Percentiles rank a stretch among this genome's conserved stretches.
Evolutionary conservation across 345 rosid genomes (phyloP).

Genomic region (Populus tremula): DNA sequence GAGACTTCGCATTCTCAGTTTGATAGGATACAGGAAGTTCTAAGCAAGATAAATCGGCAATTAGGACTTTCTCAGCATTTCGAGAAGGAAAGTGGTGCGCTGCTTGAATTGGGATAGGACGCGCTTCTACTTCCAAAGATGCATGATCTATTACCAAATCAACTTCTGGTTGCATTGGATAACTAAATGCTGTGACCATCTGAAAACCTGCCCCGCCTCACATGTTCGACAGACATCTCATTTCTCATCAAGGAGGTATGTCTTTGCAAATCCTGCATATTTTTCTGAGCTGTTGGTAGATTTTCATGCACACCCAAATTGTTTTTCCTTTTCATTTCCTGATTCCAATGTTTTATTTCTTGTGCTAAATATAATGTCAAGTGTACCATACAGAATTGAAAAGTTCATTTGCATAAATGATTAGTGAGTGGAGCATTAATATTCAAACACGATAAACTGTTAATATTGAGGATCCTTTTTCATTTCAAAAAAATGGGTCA

Average conservation of each 20-base stretch:
- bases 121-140: conserved; percentile 5
- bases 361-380: not conserved
- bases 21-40: conserved; percentile 34
- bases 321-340: not conserved
- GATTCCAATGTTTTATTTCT: not conserved
- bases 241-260: conserved; percentile 4
- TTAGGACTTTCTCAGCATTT: conserved; percentile 25
- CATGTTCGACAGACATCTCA: not conserved
- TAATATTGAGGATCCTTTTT: not conserved
- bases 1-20: conserved; percentile 47
- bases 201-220: not conserved
- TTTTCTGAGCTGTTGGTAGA: not conserved
- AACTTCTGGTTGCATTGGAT: not conserved
- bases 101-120: conserved; percentile 21
- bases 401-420: not conserved
- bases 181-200: not conserved
- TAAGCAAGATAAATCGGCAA: conserved; percentile 38
- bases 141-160: not conserved
- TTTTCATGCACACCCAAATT: not conserved
- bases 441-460: not conserved
- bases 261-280: not conserved
- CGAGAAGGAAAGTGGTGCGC: conserved; percentile 9
- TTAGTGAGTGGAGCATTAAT: not conserved
- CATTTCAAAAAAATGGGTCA: not conserved
- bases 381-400: not conserved